Percentiles rank a stretch among this genome's conserved stretches.
phyloP scores from a whole-genome alignment of 1,284 basidiomycete genomes.

The Malassezia equina region DNA sequence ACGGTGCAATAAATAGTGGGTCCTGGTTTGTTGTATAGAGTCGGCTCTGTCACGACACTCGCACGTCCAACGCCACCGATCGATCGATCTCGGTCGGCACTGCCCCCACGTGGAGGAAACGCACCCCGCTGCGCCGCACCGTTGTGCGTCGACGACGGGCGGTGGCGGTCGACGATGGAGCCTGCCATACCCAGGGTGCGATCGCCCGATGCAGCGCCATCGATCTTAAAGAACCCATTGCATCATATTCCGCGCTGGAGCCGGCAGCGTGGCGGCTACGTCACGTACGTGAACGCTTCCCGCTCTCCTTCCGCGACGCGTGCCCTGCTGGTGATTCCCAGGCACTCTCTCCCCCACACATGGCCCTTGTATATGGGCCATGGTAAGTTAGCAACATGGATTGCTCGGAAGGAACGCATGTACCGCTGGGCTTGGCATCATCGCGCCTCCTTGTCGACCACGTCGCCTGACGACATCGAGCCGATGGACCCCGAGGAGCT shows the following conservation, averaged over 20 bases:
- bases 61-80: neutral
- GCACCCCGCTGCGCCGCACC: neutral
- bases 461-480: slow-evolving; percentile 8
- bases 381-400: neutral
- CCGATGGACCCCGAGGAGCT: slow-evolving; percentile 43
- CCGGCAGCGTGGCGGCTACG: neutral
- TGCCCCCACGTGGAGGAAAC: neutral
- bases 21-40: neutral
- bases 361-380: neutral
- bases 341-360: neutral
- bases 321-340: neutral
- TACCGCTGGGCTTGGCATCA: neutral
- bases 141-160: neutral
- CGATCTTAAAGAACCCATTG: neutral
- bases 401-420: neutral
- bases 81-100: neutral
- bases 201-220: neutral
- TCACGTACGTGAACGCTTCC: neutral
- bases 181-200: neutral
- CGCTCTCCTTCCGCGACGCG: neutral
- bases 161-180: neutral
- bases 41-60: too few relatives aligned
- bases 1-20: neutral
- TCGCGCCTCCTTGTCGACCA: neutral
- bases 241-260: neutral